Base-by-base conservation (phyloP, 2,329 filamentous ascomycete species). In the Penicillium sp. region DNA sequence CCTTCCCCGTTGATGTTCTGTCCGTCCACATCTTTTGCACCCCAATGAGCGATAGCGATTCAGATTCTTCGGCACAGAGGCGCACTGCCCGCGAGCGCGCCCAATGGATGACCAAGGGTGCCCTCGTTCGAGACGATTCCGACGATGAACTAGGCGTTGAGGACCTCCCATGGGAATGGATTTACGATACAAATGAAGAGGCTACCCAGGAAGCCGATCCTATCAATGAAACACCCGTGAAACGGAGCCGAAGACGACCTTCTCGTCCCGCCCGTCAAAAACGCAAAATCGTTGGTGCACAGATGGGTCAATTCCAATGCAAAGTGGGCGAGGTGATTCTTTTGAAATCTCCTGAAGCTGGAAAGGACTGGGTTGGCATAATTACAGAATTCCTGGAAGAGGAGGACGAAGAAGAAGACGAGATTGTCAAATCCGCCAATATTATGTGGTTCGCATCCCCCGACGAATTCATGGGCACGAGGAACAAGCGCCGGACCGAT, bases 361-460 rank as follows among this genome's bases (percentile, higher is more conserved):
- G 90, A 61, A 91, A 95, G 67, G 89, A 91, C 11, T 99, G 94
- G 92, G 89, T 95, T 3, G 94, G 90, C 33, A 86, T 99, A 59
- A 88, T 97, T 50, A 88, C 88, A 66, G 87, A 90, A 41, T 96
- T 99, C 63, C 71, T 87, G 37, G 86, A 93, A 43, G 84, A 87
- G 31, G 86, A 88, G 43, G 82, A 89, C 19, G 86, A 88, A 12
- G 87, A 88, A 41, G 72, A 78, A 31, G 67, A 63, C 17, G 64
- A 68, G 42, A 42, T 68, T 28, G 50, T 75, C 61, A 97, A 91
- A 79, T 86, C 87, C 26, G 93, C 89, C 53, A 89, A 88, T 60
- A 94, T 99, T 69, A 88, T 97, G 82, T 99, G 94, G 94, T 97
- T 99, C 70, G 76, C 75, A 22, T 91, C 90, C 0, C 91, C 90